phyloP scores from a whole-genome alignment of 768 basidiomycete species.

The Collybia nuda region DNA sequence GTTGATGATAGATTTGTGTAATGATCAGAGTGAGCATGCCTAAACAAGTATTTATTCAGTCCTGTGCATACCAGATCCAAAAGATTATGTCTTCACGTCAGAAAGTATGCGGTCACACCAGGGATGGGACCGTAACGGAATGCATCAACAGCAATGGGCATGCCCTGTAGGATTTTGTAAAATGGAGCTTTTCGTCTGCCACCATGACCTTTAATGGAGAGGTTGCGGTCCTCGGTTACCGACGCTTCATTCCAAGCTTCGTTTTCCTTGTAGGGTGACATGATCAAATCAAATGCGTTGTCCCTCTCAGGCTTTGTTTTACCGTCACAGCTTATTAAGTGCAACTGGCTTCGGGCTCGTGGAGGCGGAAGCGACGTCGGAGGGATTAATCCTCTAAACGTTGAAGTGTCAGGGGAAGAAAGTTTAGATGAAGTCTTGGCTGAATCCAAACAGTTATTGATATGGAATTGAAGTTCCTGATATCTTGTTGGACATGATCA shows the following conservation, averaged over 20 bases:
- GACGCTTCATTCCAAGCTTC: conserved; percentile 85
- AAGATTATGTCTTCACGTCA: conserved; percentile 58
- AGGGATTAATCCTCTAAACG: background rate
- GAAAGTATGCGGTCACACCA: conserved; percentile 84
- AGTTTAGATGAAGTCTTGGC: background rate
- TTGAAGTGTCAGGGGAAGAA: background rate
- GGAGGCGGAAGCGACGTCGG: conserved; percentile 11
- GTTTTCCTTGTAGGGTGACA: conserved; percentile 83
- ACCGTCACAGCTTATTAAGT: conserved; percentile 15
- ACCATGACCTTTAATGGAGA: conserved; percentile 44
- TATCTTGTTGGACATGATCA: background rate
- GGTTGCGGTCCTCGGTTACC: conserved; percentile 45
- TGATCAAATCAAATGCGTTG: conserved; percentile 77
- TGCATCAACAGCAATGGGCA: conserved; percentile 98
- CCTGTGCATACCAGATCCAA: background rate
- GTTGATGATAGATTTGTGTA: conserved; percentile 88
- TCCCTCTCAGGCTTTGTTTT: conserved; percentile 15
- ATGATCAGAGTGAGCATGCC: conserved; percentile 96
- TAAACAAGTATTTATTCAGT: conserved; percentile 27
- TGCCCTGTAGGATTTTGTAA: conserved; percentile 93
- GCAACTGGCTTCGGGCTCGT: conserved; percentile 12
- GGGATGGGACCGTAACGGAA: conserved; percentile 94
- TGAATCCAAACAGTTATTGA: conserved; percentile 53
- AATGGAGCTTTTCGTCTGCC: conserved; percentile 83
- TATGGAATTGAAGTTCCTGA: conserved; percentile 53